These are phyloP conservation scores for Phragmites australis DNA, from an alignment of 176 grass and related monocot species.

Conservation along the genomic window DNA sequence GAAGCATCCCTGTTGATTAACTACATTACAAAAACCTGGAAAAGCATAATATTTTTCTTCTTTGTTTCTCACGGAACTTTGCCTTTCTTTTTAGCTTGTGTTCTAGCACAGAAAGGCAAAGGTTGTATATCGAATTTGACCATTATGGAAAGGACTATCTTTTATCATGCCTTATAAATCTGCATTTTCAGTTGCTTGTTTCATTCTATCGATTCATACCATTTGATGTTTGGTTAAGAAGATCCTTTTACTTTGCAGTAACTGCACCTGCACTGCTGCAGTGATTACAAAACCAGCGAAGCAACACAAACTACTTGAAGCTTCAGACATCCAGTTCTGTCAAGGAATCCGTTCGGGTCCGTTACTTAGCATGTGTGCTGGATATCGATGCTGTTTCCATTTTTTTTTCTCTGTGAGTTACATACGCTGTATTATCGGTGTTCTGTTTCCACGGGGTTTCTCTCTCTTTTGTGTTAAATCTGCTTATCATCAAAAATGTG, in stretches of 20 bases:
- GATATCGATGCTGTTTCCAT: not conserved
- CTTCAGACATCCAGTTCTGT: slow-evolving; percentile 37
- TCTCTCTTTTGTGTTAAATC: not conserved
- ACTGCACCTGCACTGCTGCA: not conserved
- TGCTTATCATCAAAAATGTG: slow-evolving; percentile 21
- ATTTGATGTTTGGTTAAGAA: slow-evolving; percentile 17
- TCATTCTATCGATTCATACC: not conserved
- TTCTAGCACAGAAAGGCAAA: slow-evolving; percentile 12
- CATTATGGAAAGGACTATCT: not conserved
- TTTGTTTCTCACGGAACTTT: not conserved
- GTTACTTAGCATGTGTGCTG: slow-evolving; percentile 3
- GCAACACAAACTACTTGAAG: slow-evolving; percentile 18
- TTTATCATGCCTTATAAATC: not conserved
- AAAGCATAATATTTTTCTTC: slow-evolving; percentile 11
- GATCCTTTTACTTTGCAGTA: slow-evolving; percentile 33
- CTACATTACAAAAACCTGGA: not conserved
- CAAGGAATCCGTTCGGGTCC: not conserved
- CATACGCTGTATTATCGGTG: not conserved
- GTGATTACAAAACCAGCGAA: slow-evolving; percentile 17
- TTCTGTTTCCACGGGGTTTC: not conserved
- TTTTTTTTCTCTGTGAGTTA: not conserved
- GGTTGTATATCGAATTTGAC: slow-evolving; percentile 8
- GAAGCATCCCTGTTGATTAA: slow-evolving; percentile 2
- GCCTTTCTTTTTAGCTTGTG: not conserved
- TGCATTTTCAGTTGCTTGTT: not conserved